Base-by-base conservation (phyloP, 805 yeast genomes). In the Helenozyma baotianmanensis region DNA sequence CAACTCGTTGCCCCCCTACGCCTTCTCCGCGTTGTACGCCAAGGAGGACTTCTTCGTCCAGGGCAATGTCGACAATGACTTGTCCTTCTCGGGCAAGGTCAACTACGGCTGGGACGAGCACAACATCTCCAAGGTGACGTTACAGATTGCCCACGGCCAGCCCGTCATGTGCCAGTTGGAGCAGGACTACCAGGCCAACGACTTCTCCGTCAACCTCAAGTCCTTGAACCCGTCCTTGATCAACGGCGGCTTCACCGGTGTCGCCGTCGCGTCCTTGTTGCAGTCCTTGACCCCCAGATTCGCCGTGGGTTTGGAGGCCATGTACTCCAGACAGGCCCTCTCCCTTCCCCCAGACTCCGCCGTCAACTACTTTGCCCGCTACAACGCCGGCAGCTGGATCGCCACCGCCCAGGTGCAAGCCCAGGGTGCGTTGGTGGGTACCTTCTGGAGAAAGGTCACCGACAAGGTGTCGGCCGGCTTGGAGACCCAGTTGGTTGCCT, bases 401-500 rank as follows among this genome's bases (percentile, higher is more conserved):
- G 92, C 94, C 30, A 75, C 96, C 33, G 96, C 94, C 41, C 96
- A 87, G 71, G 58, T 89, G 47, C 94, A 84, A 62, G 96, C 94
- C 38, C 89, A 85, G 60, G 98, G 98, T 58, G 78, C 94, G 23
- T 55, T 90, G 29, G 72, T 81, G 45, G 89, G 90, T 29, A 82
- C 96, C 10, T 89, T 85, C 79, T 90, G 94, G 90, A 82, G 94
- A 71, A 86, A 78, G 64, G 86, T 92, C 51, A 76, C 95, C 41
- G 90, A 87, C 52, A 83, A 82, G 57, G 94, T 89, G 42, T 97
- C 90, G 70, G 96, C 95, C 37, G 97, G 96, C 62, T 68, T 89
- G 43, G 95, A 88, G 69, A 80, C 95, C 38, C 81, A 82, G 52
- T 60, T 87, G 54, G 80, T 80, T 56, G 90, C 94, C 25, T 72